Base-by-base conservation (phyloP, 1,284 basidiomycete genomes). In the Termitomyces sp. region DNA sequence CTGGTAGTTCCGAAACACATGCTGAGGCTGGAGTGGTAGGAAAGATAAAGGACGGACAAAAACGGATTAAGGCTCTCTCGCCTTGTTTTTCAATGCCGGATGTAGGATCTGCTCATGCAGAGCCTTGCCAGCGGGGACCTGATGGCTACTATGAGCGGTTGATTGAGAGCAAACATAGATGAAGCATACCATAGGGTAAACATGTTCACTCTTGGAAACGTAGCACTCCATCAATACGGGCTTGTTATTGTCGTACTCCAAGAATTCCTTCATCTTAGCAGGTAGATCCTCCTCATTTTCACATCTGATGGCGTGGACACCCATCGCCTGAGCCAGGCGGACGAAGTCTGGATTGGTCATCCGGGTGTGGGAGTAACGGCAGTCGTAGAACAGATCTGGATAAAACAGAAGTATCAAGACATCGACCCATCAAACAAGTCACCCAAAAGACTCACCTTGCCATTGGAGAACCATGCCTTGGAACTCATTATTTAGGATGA, bases 391-490 rank as follows among this genome's bases (percentile, higher is more conserved):
- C 13, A 98, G 81, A 69, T 98, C 93, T 86, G 60, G 19, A 33
- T 21, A 37, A 28, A n/a, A 37, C 4, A 28, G 33, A 40, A 55
- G 44, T 47, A 57, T 41, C 44, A 33, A 31, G 21, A n/a, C 24
- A 41, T 30, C 6, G n/a, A 19, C 3, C 28, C 24, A 54, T 21
- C 50, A 58, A 18, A 34, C 38, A 10, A 9, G 16, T 52, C 18
- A 30, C 33, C 35, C 46, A n/a, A 33, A 30, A 21, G 9, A 66
- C 75, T 49, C 63, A 88, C 88, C 90, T 79, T 98, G 96, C 96
- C 96, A 98, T 76, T 99, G 96, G 48, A 93, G 76, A 16, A 98
- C 96, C 96, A 99, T 98, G 52, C 96, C 96, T 71, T 96, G 92
- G 81, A 93, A 95, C 69, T 93, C 91, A 73, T 96, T 96, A 77